A percentile compares a stretch with the other conserved stretches of the same genome.
phyloP scores from a whole-genome alignment of 306 rosid genomes.

The Crataegus laevigata region DNA sequence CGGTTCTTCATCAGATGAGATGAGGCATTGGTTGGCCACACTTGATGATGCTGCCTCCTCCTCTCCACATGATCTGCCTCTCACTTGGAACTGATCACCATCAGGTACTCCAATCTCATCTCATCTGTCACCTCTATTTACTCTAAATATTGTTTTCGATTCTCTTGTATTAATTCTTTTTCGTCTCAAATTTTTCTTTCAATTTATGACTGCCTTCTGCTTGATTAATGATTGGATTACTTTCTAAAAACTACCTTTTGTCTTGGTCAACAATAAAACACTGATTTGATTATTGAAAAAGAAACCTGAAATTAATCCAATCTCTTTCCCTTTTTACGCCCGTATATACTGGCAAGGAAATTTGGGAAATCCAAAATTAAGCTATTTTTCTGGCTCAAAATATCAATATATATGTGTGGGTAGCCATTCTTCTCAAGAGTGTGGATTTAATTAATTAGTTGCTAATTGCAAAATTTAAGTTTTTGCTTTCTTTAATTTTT shows the following conservation, averaged over 20 bases:
- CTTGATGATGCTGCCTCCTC: not conserved
- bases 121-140: not conserved
- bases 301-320: not conserved
- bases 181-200: not conserved
- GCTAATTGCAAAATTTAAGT: not conserved
- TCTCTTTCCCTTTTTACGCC: too few relatives aligned
- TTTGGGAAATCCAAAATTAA: too few relatives aligned
- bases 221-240: not conserved
- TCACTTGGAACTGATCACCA: not conserved
- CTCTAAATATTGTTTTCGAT: not conserved
- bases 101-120: slow-evolving; percentile 6
- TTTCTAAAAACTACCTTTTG: not conserved
- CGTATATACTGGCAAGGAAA: too few relatives aligned
- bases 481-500: not conserved
- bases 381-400: not conserved
- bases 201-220: not conserved
- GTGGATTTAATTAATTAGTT: not conserved
- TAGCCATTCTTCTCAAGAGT: not conserved
- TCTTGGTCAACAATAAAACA: too few relatives aligned
- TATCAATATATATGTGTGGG: not conserved
- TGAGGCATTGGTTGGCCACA: not conserved
- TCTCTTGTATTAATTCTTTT: not conserved
- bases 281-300: not conserved
- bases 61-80: not conserved
- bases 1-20: not conserved